Percentiles rank a stretch among this genome's conserved stretches.
These are phyloP conservation scores for Yarrowia porcina DNA, from an alignment of 805 yeast species.

Conservation along the genomic window DNA sequence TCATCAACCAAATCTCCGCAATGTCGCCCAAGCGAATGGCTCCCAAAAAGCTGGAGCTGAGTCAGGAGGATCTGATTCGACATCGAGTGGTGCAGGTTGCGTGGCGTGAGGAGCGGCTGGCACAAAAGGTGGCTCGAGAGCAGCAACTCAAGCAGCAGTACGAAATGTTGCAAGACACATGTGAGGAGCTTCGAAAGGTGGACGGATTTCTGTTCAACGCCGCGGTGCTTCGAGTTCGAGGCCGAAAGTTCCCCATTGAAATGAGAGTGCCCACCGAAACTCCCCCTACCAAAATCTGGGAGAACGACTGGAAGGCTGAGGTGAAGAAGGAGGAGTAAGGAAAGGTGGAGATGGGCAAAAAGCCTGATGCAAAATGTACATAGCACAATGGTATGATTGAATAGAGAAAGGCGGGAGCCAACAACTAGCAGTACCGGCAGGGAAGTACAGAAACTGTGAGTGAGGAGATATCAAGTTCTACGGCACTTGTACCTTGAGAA, in stretches of 20 bases:
- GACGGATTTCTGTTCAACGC: slow-evolving; percentile 54
- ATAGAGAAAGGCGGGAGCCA: too few species aligned
- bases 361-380: slow-evolving; percentile 13
- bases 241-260: slow-evolving; percentile 74
- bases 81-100: slow-evolving; percentile 81
- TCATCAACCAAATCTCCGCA: slow-evolving; percentile 66
- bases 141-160: slow-evolving; percentile 48
- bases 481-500: too few species aligned
- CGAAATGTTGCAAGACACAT: slow-evolving; percentile 62
- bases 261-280: slow-evolving; percentile 83
- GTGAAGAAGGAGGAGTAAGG: not conserved
- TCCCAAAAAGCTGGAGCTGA: slow-evolving; percentile 73
- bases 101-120: slow-evolving; percentile 64
- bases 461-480: too few species aligned
- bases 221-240: slow-evolving; percentile 57
- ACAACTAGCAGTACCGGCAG: too few species aligned
- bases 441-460: too few species aligned
- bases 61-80: slow-evolving; percentile 77
- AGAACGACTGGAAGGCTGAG: slow-evolving; percentile 42
- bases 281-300: slow-evolving; percentile 83
- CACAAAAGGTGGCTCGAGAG: slow-evolving; percentile 45
- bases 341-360: too few species aligned
- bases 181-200: slow-evolving; percentile 54
- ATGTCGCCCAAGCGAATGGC: slow-evolving; percentile 83
- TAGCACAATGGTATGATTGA: not conserved